These are phyloP conservation scores for Aspergillus fructus DNA, from an alignment of 2,329 filamentous ascomycete genomes.

Conservation along the genomic window DNA sequence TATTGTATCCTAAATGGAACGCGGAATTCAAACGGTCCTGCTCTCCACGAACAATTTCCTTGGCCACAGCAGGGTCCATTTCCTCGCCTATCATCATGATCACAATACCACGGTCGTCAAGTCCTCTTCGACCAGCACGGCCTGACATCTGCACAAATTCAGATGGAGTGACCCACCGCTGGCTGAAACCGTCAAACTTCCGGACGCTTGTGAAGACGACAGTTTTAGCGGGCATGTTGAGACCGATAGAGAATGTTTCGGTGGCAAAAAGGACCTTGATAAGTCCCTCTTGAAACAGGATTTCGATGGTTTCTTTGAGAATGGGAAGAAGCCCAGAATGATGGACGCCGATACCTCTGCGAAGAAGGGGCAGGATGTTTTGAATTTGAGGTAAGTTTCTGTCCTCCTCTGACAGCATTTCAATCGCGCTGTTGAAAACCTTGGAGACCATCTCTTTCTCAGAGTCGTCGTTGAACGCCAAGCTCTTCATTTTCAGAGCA, in stretches of 20 bases:
- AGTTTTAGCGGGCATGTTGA: constrained; percentile 99
- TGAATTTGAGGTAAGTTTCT: constrained; percentile 84
- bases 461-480: constrained; percentile 94
- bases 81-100: constrained; percentile 99
- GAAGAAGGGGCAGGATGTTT: constrained; percentile 82
- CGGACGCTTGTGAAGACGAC: constrained; percentile 97
- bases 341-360: constrained; percentile 93
- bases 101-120: constrained; percentile 96
- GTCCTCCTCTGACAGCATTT: constrained; percentile 89
- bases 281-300: constrained; percentile 94
- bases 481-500: constrained; percentile 78
- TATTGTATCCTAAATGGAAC: constrained; percentile 98
- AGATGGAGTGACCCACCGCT: constrained; percentile 83
- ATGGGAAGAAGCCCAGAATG: constrained; percentile 94
- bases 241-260: constrained; percentile 95
- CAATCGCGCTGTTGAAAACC: constrained; percentile 90
- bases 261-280: constrained; percentile 98
- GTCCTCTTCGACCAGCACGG: constrained; percentile 90
- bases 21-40: constrained; percentile 97
- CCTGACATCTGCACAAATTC: constrained; percentile 99
- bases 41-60: constrained; percentile 91
- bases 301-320: constrained; percentile 97
- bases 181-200: constrained; percentile 84
- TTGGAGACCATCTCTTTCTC: constrained; percentile 93
- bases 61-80: constrained; percentile 91